Base-by-base conservation (phyloP, 2,329 filamentous ascomycete species). In the Penicillium sp. region DNA sequence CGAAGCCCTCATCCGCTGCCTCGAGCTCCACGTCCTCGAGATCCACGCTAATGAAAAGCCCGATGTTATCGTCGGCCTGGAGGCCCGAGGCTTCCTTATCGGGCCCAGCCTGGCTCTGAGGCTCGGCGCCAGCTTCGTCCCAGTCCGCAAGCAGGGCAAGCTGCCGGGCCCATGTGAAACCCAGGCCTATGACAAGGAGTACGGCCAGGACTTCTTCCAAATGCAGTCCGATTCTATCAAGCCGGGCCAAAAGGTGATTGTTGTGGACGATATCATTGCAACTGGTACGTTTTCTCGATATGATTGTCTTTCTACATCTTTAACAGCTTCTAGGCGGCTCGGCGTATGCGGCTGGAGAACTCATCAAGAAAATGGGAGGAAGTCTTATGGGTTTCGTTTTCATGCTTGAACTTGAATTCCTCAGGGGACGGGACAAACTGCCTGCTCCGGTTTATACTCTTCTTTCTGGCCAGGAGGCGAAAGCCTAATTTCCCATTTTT, bases 251-350 rank as follows among this genome's bases (percentile, higher is more conserved):
- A 93, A 90, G 78, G 94, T 97, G 61, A 83, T 99, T 65, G 86
- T 99, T 68, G 93, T 99, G 35, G 95, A 99, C 79, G 95, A 99
- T 78, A 96, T 99, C 75, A 98, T 99, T 82, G 95, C 95, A 61
- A 99, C 95, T 67, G 94, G 94, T 97, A 84, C 78, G 90, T 61
- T 45, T 31, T 53, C 50, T 54, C 46, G 26, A 41, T 44, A 26
- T 49, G 45, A 45, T 49, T 38, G 21, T 19, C 31, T 21, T 19
- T 21, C 21, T 13, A 15, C 49, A 41, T 41, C 11, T 15, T 15
- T 56, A 17, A 52, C 45, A 9, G 30, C 35, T 11, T 51, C 15
- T 17, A 97, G 94, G 94, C 80, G 95, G 95, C 71, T 97, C 93
- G 67, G 95, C 95, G 60, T 87, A 88, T 67, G 95, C 94, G 64